Evolutionary conservation across 805 yeast species (phyloP).

Genomic region (Maudiozyma serrabonitensis): DNA sequence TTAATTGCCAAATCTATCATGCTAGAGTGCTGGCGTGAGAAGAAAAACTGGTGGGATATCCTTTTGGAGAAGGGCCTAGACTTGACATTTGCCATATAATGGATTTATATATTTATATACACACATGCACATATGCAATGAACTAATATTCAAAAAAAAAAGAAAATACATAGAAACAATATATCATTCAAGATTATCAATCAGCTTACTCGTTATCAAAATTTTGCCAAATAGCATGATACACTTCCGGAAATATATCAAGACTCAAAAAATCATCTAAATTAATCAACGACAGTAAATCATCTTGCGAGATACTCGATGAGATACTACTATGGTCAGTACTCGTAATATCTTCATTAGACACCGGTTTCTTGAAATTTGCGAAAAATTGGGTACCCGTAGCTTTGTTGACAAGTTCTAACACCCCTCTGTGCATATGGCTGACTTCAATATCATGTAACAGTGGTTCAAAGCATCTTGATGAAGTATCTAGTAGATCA

Average conservation of each 20-base stretch:
- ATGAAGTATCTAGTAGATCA: not conserved
- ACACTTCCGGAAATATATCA: slow-evolving; percentile 4
- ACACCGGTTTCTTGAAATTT: not conserved
- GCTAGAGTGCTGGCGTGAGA: slow-evolving; percentile 18
- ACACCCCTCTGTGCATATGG: not conserved
- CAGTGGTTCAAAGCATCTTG: not conserved
- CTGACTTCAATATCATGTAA: not conserved
- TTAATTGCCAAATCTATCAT: slow-evolving; percentile 12
- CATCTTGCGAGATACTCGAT: not conserved
- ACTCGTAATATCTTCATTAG: not conserved
- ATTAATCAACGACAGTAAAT: not conserved
- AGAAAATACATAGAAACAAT: too few species aligned
- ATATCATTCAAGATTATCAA: not conserved
- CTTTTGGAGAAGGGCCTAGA: slow-evolving; percentile 11
- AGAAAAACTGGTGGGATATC: slow-evolving; percentile 18
- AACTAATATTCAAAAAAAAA: not conserved
- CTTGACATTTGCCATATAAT: slow-evolving; percentile 13
- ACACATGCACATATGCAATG: not conserved
- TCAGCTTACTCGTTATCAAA: not conserved
- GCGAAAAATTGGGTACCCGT: slow-evolving; percentile 1
- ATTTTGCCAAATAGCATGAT: slow-evolving; percentile 1
- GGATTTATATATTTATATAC: not conserved
- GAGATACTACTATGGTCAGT: not conserved
- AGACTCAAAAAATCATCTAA: slow-evolving; percentile 2
- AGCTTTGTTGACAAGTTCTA: not conserved